A percentile compares a stretch with the other conserved stretches of the same genome.
phyloP scores from a whole-genome alignment of 352 stramenopile genomes.

The Pythium rhizo-oryzae region DNA sequence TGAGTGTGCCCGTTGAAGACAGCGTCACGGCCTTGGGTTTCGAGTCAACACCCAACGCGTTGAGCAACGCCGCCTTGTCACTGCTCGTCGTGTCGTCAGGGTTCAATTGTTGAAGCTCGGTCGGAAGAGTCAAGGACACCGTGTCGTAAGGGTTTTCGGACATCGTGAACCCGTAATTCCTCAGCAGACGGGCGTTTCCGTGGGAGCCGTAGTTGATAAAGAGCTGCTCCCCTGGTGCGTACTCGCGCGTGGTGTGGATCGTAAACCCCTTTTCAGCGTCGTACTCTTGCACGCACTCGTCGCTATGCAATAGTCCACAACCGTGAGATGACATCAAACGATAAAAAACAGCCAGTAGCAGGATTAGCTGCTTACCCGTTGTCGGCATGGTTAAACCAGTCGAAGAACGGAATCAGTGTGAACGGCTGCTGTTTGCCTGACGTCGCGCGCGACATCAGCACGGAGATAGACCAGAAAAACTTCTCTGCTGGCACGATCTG shows the following conservation, averaged over 20 bases:
- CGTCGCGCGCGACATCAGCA: constrained; percentile 82
- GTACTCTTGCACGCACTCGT: constrained; percentile 70
- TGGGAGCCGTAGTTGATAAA: constrained; percentile 85
- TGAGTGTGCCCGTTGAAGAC: constrained; percentile 35
- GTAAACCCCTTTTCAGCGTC: constrained; percentile 61
- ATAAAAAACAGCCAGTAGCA: neutral
- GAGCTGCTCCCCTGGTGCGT: constrained; percentile 66
- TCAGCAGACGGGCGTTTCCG: constrained; percentile 63
- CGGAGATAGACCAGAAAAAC: constrained; percentile 83
- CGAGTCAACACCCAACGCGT: neutral
- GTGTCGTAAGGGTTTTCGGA: constrained; percentile 48
- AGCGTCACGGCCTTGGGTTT: constrained; percentile 33
- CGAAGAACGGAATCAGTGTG: constrained; percentile 83
- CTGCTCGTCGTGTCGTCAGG: constrained; percentile 29
- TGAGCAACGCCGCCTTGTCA: constrained; percentile 31
- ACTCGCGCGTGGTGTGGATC: constrained; percentile 59
- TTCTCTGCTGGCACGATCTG: constrained; percentile 54
- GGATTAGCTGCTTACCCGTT: constrained; percentile 40
- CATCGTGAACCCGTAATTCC: constrained; percentile 82
- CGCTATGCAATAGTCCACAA: constrained; percentile 28
- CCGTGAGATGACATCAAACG: neutral
- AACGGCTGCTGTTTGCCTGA: constrained; percentile 77
- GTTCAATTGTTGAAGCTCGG: constrained; percentile 38
- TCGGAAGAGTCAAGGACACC: constrained; percentile 43
- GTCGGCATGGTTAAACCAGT: constrained; percentile 85